These are phyloP conservation scores for Cercospora citrullina DNA, from an alignment of 2,329 filamentous ascomycete genomes.

Conservation along the genomic window DNA sequence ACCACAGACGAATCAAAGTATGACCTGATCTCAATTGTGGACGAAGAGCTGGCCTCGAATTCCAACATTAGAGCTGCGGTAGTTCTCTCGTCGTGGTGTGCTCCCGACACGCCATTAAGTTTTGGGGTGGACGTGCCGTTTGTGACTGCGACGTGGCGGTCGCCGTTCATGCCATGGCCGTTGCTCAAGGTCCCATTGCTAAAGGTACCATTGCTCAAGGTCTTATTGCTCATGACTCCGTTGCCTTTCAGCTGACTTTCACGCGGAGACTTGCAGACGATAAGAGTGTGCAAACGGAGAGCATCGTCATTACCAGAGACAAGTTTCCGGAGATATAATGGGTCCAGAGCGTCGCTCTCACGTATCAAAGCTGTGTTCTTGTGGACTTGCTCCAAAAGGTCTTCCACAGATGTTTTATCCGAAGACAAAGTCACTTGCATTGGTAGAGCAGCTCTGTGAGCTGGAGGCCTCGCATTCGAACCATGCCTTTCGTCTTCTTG, in stretches of 20 bases:
- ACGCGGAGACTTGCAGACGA: not conserved
- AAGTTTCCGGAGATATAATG: not conserved
- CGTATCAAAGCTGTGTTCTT: not conserved
- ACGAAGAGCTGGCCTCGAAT: not conserved
- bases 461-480: too few species aligned
- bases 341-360: not conserved
- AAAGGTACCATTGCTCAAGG: not conserved
- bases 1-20: not conserved
- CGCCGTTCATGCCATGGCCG: not conserved
- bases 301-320: not conserved
- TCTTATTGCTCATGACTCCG: not conserved
- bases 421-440: not conserved
- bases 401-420: not conserved
- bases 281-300: not conserved
- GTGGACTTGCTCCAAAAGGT: not conserved
- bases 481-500: not conserved
- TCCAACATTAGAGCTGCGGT: not conserved
- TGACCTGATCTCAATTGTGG: not conserved
- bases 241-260: not conserved
- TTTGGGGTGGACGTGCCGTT: not conserved
- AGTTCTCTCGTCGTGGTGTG: not conserved
- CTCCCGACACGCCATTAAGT: not conserved
- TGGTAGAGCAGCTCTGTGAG: not conserved
- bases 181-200: not conserved
- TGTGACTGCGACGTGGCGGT: not conserved